Evolutionary conservation across 2,329 filamentous ascomycete genomes (phyloP).

Genomic region (Xylariaceae sp.): DNA sequence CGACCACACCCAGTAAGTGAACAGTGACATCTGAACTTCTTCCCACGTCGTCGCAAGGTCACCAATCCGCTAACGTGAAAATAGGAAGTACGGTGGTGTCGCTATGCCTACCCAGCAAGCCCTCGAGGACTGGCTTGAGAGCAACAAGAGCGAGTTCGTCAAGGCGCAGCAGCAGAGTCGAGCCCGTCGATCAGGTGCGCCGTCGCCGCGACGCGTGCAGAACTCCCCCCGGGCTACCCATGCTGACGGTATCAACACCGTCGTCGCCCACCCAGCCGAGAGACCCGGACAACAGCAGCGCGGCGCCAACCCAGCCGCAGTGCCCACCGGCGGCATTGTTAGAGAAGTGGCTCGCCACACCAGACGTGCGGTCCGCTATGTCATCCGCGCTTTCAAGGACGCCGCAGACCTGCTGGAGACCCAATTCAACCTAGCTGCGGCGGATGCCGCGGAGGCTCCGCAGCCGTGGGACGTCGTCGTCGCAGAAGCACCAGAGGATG

Average conservation of each 20-base stretch:
- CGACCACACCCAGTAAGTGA: slow-evolving; percentile 17
- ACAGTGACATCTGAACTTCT: not conserved
- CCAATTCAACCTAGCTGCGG: not conserved
- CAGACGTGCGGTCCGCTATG: not conserved
- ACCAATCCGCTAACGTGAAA: not conserved
- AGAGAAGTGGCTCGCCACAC: not conserved
- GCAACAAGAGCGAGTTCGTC: slow-evolving; percentile 15
- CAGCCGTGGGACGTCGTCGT: too few species aligned
- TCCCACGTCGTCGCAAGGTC: not conserved
- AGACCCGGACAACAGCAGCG: not conserved
- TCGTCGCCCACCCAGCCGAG: not conserved
- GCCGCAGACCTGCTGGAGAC: not conserved
- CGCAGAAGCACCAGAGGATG: not conserved
- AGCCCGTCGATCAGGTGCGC: not conserved
- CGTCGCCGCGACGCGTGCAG: not conserved
- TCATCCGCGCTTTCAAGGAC: not conserved
- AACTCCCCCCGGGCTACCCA: not conserved
- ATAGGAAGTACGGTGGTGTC: slow-evolving; percentile 14
- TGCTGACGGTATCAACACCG: not conserved
- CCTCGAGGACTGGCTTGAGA: slow-evolving; percentile 16
- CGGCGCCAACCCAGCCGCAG: not conserved
- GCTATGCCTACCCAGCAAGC: slow-evolving; percentile 11
- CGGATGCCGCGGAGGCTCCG: slow-evolving; percentile 1
- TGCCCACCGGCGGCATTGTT: not conserved
- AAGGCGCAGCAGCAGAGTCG: not conserved